These are phyloP conservation scores for Sporothrix brasiliensis DNA, from an alignment of 2,329 filamentous ascomycete genomes.

Conservation along the genomic window DNA sequence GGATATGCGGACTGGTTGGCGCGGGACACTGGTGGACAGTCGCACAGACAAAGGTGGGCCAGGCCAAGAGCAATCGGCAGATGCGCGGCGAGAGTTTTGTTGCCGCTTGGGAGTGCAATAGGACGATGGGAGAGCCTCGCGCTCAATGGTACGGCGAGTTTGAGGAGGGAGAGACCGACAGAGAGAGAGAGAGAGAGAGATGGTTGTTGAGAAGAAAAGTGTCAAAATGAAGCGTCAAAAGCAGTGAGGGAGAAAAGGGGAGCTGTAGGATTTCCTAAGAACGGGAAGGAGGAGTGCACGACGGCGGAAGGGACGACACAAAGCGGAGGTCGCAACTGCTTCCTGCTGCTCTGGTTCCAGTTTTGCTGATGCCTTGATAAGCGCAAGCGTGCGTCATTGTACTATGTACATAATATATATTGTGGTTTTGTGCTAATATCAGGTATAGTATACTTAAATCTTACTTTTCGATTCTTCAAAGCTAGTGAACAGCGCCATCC, in stretches of 20 bases:
- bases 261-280: constrained; percentile 3
- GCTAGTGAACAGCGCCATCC: constrained; percentile 28
- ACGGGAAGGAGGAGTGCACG: constrained; percentile 20
- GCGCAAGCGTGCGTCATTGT: constrained; percentile 26
- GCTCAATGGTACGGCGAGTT: not conserved
- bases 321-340: constrained; percentile 21
- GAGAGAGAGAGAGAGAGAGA: not conserved
- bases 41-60: constrained; percentile 25
- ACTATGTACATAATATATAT: not conserved
- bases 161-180: not conserved
- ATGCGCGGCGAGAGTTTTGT: not conserved
- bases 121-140: not conserved
- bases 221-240: not conserved
- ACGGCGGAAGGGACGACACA: constrained; percentile 18
- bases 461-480: constrained; percentile 10
- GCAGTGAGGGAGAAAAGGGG: constrained; percentile 4
- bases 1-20: not conserved
- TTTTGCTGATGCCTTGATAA: constrained; percentile 30
- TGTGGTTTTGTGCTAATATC: too few relatives aligned
- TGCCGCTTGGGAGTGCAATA: not conserved
- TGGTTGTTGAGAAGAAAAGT: not conserved
- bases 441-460: not conserved
- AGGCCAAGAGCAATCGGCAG: constrained; percentile 21
- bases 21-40: not conserved
- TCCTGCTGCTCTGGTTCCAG: constrained; percentile 23